These are phyloP conservation scores for Zygnema circumcarinatum DNA, from an alignment of 139 green algal species.

Conservation along the genomic window DNA sequence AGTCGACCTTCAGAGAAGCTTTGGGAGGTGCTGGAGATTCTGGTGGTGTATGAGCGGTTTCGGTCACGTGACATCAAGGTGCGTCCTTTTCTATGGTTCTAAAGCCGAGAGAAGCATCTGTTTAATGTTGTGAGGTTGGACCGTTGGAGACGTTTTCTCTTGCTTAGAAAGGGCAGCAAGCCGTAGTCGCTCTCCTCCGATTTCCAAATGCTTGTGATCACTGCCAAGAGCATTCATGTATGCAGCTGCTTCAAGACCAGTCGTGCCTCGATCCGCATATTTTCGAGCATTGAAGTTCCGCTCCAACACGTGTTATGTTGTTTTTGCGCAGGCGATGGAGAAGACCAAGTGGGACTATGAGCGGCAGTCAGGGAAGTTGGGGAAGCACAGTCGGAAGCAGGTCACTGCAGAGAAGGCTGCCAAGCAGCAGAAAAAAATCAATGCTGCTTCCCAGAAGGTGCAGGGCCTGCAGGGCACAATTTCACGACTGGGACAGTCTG, in stretches of 20 bases:
- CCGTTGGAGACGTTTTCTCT: too few relatives aligned
- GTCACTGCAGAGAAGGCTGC: not conserved
- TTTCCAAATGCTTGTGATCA: too few relatives aligned
- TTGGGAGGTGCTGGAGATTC: not conserved
- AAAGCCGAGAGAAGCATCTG: too few relatives aligned
- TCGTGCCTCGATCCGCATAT: too few relatives aligned
- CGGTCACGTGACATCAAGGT: not conserved
- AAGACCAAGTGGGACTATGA: not conserved
- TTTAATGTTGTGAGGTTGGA: too few relatives aligned
- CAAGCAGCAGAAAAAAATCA: not conserved
- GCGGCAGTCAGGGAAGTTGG: not conserved
- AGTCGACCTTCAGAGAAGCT: not conserved
- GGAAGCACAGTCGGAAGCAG: not conserved
- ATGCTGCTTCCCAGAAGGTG: not conserved
- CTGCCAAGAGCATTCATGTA: too few relatives aligned
- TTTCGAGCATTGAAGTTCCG: too few relatives aligned
- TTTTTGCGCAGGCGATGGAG: not conserved
- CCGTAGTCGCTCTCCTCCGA: too few relatives aligned
- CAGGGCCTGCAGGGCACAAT: not conserved
- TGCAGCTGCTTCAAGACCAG: too few relatives aligned
- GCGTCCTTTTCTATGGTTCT: too few relatives aligned
- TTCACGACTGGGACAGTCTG: not conserved
- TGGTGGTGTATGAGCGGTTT: not conserved
- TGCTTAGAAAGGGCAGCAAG: too few relatives aligned
- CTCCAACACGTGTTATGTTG: too few relatives aligned